Evolutionary conservation across 2,329 filamentous ascomycete genomes (phyloP).

Genomic region (Magnaporthales sp.): DNA sequence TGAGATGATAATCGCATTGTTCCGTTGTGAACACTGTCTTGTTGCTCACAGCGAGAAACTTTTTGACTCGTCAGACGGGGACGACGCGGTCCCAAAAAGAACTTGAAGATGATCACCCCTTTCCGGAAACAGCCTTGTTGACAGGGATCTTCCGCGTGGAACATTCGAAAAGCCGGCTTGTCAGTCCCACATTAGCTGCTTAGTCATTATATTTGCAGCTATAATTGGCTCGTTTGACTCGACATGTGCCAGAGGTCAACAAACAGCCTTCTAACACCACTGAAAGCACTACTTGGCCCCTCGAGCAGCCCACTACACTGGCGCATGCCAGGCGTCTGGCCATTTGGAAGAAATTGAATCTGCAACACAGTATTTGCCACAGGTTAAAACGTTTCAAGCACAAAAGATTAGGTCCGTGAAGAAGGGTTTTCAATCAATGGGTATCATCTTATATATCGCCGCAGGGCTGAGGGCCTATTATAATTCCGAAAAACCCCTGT

Average conservation of each 20-base stretch:
- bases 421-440: neutral
- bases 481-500: neutral
- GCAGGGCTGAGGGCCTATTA: neutral
- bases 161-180: neutral
- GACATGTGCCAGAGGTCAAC: neutral
- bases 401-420: neutral
- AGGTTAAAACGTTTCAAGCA: too few species aligned
- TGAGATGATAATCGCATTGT: neutral
- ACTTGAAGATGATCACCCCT: neutral
- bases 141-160: neutral
- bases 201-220: neutral
- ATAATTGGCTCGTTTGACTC: neutral
- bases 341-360: neutral
- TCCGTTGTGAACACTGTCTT: neutral
- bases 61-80: neutral
- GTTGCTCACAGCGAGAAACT: neutral
- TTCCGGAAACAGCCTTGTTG: slow-evolving; percentile 1
- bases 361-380: too few species aligned
- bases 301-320: neutral
- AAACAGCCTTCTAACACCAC: neutral
- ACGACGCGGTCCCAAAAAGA: neutral
- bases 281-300: neutral
- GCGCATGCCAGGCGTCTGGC: neutral
- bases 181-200: neutral
- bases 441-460: neutral